phyloP scores from a whole-genome alignment of 139 green algal species.

The Ostreobium quekettii region DNA sequence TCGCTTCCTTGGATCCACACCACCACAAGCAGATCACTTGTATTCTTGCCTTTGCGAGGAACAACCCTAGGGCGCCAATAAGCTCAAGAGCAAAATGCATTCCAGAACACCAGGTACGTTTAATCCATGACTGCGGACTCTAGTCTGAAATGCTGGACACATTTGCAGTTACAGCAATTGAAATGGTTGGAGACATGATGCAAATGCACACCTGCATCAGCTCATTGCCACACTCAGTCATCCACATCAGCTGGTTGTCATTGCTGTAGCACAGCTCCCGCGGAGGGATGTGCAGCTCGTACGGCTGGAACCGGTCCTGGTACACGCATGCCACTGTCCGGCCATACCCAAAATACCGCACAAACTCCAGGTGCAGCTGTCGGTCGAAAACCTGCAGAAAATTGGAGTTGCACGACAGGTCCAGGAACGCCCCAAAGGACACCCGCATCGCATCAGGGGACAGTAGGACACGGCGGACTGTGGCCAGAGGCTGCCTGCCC shows the following conservation, averaged over 20 bases:
- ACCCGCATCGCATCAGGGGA: slow-evolving; percentile 51
- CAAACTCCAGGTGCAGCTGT: slow-evolving; percentile 48
- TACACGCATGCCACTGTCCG: slow-evolving; percentile 64
- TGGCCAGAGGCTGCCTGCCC: neutral
- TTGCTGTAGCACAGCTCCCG: slow-evolving; percentile 31
- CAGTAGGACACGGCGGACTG: slow-evolving; percentile 44
- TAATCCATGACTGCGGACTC: too few species aligned
- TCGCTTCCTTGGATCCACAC: too few species aligned
- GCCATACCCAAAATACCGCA: slow-evolving; percentile 72
- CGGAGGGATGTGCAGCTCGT: slow-evolving; percentile 41
- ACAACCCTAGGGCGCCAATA: too few species aligned
- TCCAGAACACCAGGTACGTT: too few species aligned
- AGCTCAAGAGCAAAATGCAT: too few species aligned
- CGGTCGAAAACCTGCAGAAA: slow-evolving; percentile 38
- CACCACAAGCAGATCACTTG: too few species aligned
- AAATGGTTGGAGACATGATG: too few species aligned
- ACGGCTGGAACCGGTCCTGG: slow-evolving; percentile 43
- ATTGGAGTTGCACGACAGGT: slow-evolving; percentile 26
- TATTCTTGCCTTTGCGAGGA: too few species aligned
- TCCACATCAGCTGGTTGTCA: slow-evolving; percentile 48
- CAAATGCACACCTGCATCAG: slow-evolving; percentile 32
- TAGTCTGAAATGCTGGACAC: too few species aligned
- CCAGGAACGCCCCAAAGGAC: slow-evolving; percentile 65
- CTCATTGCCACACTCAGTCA: slow-evolving; percentile 38
- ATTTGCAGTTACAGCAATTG: too few species aligned